These are phyloP conservation scores for Arabidopsis arenosa DNA, from an alignment of 345 rosid genomes.

Conservation along the genomic window DNA sequence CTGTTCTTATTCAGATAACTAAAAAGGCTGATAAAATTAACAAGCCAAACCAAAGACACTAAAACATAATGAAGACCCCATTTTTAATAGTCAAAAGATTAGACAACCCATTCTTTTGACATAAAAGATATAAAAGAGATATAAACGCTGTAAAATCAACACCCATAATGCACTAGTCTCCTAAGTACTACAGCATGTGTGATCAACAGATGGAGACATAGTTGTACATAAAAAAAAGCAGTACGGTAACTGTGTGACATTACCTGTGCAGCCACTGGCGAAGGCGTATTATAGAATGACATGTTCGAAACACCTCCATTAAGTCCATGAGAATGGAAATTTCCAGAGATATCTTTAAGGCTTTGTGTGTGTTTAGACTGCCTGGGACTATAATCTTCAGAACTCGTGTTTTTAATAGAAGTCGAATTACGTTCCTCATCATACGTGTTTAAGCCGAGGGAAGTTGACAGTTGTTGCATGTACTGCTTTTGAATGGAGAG, in stretches of 20 bases:
- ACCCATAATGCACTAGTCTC: slow-evolving; percentile 21
- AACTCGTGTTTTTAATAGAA: slow-evolving; percentile 50
- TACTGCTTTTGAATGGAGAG: slow-evolving; percentile 85
- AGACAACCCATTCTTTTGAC: slow-evolving; percentile 12
- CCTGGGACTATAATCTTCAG: slow-evolving; percentile 72
- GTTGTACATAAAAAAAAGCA: slow-evolving; percentile 21
- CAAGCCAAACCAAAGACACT: slow-evolving; percentile 3
- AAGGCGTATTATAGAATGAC: slow-evolving; percentile 86
- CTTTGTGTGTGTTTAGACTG: slow-evolving; percentile 72
- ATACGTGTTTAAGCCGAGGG: slow-evolving; percentile 50
- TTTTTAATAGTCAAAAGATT: slow-evolving; percentile 9
- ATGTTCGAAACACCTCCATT: slow-evolving; percentile 73
- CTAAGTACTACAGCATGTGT: slow-evolving; percentile 11
- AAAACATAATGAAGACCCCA: slow-evolving; percentile 16
- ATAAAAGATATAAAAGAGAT: slow-evolving; percentile 2
- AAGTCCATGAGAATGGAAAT: slow-evolving; percentile 68
- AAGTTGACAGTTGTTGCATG: slow-evolving; percentile 53
- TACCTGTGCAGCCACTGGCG: slow-evolving; percentile 89
- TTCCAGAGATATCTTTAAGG: slow-evolving; percentile 73
- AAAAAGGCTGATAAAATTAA: neutral
- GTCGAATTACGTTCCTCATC: slow-evolving; percentile 66
- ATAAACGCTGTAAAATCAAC: slow-evolving; percentile 13
- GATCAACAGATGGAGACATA: neutral
- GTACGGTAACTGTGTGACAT: slow-evolving; percentile 13
- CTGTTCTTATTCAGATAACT: neutral